A percentile compares a stretch with the other conserved stretches of the same genome.
Evolutionary conservation across 2,329 filamentous ascomycete species (phyloP).

Genomic region (Pezicula neosporulosa): DNA sequence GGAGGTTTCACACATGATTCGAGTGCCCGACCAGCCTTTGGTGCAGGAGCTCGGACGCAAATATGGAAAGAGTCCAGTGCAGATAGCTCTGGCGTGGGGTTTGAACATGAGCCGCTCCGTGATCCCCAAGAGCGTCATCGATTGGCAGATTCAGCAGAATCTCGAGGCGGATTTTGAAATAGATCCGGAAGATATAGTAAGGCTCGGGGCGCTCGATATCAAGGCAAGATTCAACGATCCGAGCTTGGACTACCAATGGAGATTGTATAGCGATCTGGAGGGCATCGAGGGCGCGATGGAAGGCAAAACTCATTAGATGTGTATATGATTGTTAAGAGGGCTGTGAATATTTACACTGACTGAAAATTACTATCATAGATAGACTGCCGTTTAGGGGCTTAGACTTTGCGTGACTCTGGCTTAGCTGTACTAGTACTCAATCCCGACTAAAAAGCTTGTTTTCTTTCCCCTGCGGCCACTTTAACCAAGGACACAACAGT

Average conservation of each 20-base stretch:
- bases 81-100: slow-evolving; percentile 32
- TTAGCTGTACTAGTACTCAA: too few relatives aligned
- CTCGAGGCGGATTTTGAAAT: slow-evolving; percentile 16
- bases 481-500: too few relatives aligned
- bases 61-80: slow-evolving; percentile 28
- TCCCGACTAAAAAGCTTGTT: too few relatives aligned
- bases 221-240: slow-evolving; percentile 19
- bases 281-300: slow-evolving; percentile 14
- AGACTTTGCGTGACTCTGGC: too few relatives aligned
- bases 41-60: slow-evolving; percentile 23
- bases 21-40: slow-evolving; percentile 25
- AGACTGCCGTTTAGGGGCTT: too few relatives aligned
- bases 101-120: slow-evolving; percentile 29
- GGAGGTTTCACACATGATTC: slow-evolving; percentile 24
- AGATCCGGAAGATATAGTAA: slow-evolving; percentile 48
- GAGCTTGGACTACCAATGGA: slow-evolving; percentile 19
- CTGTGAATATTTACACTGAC: too few relatives aligned
- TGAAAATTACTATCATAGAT: too few relatives aligned
- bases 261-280: slow-evolving; percentile 23
- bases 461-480: too few relatives aligned
- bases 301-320: slow-evolving; percentile 8
- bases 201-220: slow-evolving; percentile 30
- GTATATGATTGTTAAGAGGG: too few relatives aligned
- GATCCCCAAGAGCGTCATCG: slow-evolving; percentile 34
- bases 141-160: slow-evolving; percentile 29